Percentiles rank a stretch among this genome's conserved stretches.
These are phyloP conservation scores for Lithohypha guttulata DNA, from an alignment of 2,329 filamentous ascomycete species.

Conservation along the genomic window DNA sequence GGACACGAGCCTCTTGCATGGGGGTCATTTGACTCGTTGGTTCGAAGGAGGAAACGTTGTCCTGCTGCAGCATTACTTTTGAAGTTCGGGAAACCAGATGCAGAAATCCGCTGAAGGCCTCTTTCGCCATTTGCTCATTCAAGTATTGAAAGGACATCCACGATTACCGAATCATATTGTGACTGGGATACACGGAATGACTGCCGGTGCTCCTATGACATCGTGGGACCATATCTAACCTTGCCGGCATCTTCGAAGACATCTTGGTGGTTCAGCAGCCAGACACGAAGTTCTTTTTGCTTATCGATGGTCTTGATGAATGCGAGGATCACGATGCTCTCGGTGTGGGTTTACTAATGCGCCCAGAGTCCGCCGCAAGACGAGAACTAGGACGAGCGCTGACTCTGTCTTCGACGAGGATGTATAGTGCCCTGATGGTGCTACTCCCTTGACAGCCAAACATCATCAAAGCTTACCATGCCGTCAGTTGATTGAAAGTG, in stretches of 20 bases:
- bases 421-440: too few species aligned
- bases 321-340: conserved; percentile 3
- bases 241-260: not conserved
- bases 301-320: conserved; percentile 11
- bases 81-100: conserved; percentile 3
- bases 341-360: too few species aligned
- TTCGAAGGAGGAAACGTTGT: not conserved
- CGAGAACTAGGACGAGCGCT: too few species aligned
- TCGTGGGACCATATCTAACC: not conserved
- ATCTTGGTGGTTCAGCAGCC: not conserved
- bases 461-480: too few species aligned
- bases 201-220: not conserved
- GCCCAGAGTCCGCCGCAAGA: too few species aligned
- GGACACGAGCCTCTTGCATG: not conserved
- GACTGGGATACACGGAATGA: not conserved
- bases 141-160: conserved; percentile 2
- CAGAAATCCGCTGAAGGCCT: conserved; percentile 7
- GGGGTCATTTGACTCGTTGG: not conserved
- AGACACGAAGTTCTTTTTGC: not conserved
- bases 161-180: not conserved
- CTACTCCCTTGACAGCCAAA: too few species aligned
- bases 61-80: conserved; percentile 3
- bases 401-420: too few species aligned
- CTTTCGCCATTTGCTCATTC: conserved; percentile 2
- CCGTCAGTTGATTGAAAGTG: too few species aligned